Evolutionary conservation across 1,139 yeast species (phyloP), one percentile per base, ranked within the genome.

Genomic region (Kluyveromyces sp.): DNA sequence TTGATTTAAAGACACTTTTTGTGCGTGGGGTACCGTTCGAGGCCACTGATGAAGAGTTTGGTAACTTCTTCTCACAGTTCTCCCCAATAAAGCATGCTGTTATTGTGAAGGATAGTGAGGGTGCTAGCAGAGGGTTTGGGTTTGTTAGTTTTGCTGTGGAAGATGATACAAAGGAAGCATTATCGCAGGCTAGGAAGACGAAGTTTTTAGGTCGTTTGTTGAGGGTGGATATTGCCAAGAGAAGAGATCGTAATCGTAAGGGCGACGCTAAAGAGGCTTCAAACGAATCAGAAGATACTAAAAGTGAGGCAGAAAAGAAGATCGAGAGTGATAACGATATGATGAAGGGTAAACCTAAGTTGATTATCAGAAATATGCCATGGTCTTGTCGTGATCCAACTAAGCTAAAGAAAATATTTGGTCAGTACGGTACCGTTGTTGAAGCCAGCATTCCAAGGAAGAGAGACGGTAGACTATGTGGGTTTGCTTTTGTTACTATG

Each of bases 1-100:
- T 68, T 10, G 74, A 71, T 51, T 58, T 78, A 60, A 79, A 77
- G 61, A 83, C 92, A 3, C 72, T 92, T 37, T 92, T 90, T 63
- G 94, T 92, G 32, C 77, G 97, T 51, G 75, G 89, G 4, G 72
- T 92, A 45, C 97, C 97, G 1, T 71, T 74, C 51, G 83, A 79
- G 45, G 95, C 90, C 4, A 83, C 94, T 1, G 78, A 83, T 28
- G 96, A 88, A 49, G 82, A 88, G 57, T 73, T 89, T 43, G 76
- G 92, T 1, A 86, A 83, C 56, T 88, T 75, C 67, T 92, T 92
- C 61, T 84, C 97, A 1, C 88, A 88, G 53, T 83, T 89, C 66
- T 94, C 88, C 1, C 98, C 98, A 3, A 95, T 92, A 10, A 89
- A 84, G 67, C 98, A 92, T 67, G 96, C 97, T 3, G 94, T 89